Conservation (phyloP, 148 eudicot species). For the Arctostaphylos glauca region DNA sequence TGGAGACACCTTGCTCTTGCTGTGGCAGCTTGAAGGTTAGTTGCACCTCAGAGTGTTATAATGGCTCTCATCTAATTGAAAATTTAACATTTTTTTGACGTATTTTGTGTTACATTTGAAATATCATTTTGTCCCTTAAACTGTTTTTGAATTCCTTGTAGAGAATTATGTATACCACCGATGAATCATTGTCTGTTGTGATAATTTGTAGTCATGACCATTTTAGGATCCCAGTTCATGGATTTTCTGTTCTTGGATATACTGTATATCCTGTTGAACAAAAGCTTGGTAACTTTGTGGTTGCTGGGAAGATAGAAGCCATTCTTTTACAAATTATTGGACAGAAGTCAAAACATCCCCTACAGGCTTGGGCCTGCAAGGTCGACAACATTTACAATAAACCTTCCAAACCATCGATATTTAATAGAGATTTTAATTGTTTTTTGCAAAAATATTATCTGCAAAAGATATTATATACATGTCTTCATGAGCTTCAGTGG, state of each 20-base stretch:
- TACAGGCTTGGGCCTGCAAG: not conserved
- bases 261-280: not conserved
- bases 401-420: not conserved
- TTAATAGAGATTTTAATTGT: not conserved
- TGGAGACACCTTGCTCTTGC: constrained; percentile 97
- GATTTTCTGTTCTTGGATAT: not conserved
- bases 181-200: not conserved
- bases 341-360: not conserved
- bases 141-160: not conserved
- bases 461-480: not conserved
- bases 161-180: not conserved
- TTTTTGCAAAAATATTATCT: no score
- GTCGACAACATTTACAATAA: not conserved
- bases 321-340: not conserved
- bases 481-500: not conserved
- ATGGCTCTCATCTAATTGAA: not conserved
- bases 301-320: not conserved
- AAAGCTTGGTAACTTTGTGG: not conserved
- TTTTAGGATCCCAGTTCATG: not conserved
- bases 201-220: not conserved
- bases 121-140: not conserved
- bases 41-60: not conserved
- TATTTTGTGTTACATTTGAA: not conserved
- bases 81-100: not conserved
- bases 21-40: constrained; percentile 92